phyloP scores from a whole-genome alignment of 1,284 basidiomycete species.

The Malassezia obtusa region DNA sequence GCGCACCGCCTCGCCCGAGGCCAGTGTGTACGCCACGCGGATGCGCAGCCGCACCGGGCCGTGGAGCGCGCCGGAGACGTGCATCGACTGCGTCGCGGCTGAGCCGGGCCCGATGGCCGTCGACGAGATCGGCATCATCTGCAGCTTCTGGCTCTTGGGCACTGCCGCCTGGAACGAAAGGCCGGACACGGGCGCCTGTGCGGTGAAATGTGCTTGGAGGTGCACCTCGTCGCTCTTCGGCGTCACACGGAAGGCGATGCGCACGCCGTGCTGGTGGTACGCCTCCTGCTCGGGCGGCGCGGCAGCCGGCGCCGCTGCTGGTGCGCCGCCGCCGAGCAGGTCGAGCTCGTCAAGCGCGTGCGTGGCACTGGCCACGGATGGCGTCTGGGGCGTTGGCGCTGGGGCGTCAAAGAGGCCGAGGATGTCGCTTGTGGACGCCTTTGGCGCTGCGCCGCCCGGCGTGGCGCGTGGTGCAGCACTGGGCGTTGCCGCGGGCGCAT shows the following conservation, averaged over 20 bases:
- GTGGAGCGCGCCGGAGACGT: slow-evolving; percentile 56
- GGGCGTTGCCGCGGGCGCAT: slow-evolving; percentile 48
- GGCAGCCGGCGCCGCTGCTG: slow-evolving; percentile 44
- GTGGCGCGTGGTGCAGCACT: not conserved
- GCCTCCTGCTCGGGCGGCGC: slow-evolving; percentile 61
- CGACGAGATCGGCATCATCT: slow-evolving; percentile 95
- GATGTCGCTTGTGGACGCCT: slow-evolving; percentile 69
- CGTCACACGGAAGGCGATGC: slow-evolving; percentile 70
- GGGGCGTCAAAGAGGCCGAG: slow-evolving; percentile 66
- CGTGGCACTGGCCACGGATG: slow-evolving; percentile 2
- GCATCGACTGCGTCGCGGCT: slow-evolving; percentile 87
- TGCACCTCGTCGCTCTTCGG: slow-evolving; percentile 77
- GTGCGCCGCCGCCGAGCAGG: slow-evolving; percentile 59
- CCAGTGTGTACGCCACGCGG: slow-evolving; percentile 63
- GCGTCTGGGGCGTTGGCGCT: slow-evolving; percentile 40
- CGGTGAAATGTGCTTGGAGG: slow-evolving; percentile 78
- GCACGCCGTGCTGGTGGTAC: slow-evolving; percentile 81
- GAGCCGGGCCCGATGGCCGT: slow-evolving; percentile 65
- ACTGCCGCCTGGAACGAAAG: slow-evolving; percentile 82
- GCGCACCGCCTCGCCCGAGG: slow-evolving; percentile 59
- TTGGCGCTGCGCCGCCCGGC: slow-evolving; percentile 12
- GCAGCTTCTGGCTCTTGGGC: slow-evolving; percentile 92
- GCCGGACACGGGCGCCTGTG: slow-evolving; percentile 52
- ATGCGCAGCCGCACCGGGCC: slow-evolving; percentile 73
- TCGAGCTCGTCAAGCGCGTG: slow-evolving; percentile 28